Evolutionary conservation across 805 yeast species (phyloP).

Genomic region (Scheffersomyces lignosus): DNA sequence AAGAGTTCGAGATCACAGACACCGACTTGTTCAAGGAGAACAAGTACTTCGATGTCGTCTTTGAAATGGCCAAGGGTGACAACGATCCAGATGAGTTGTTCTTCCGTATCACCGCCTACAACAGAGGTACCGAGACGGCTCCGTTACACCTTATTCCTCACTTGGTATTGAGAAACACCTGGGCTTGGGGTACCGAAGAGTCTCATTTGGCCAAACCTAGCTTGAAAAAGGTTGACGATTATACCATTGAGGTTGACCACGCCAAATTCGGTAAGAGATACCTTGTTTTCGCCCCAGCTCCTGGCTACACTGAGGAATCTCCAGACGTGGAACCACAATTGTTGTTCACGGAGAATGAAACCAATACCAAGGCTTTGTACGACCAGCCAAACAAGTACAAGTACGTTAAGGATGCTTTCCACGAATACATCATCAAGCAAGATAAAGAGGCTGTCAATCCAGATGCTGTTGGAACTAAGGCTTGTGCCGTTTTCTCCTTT

Average conservation of each 20-base stretch:
- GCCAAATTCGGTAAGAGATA: slow-evolving; percentile 64
- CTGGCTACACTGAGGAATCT: slow-evolving; percentile 54
- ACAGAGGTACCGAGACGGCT: slow-evolving; percentile 80
- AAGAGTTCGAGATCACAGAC: slow-evolving; percentile 81
- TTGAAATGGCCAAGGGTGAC: slow-evolving; percentile 86
- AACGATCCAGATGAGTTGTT: slow-evolving; percentile 76
- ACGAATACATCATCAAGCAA: slow-evolving; percentile 71
- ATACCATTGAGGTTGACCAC: slow-evolving; percentile 61
- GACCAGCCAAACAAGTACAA: slow-evolving; percentile 56
- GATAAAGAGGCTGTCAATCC: slow-evolving; percentile 68
- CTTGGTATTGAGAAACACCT: slow-evolving; percentile 79
- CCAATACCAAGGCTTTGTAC: slow-evolving; percentile 71
- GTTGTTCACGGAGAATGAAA: slow-evolving; percentile 87
- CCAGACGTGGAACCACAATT: slow-evolving; percentile 74
- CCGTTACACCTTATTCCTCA: slow-evolving; percentile 88
- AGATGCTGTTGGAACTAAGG: slow-evolving; percentile 70
- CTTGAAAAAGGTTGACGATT: slow-evolving; percentile 40
- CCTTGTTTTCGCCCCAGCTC: slow-evolving; percentile 78
- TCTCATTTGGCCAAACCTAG: slow-evolving; percentile 48
- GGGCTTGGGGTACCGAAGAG: slow-evolving; percentile 83
- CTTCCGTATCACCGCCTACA: slow-evolving; percentile 85
- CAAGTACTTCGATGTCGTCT: slow-evolving; percentile 82
- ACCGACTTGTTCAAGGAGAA: slow-evolving; percentile 72
- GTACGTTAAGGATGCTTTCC: slow-evolving; percentile 88
- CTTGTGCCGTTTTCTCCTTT: slow-evolving; percentile 81